Evolutionary conservation across 2,329 filamentous ascomycete species (phyloP), one percentile per base, ranked within the genome.

Genomic region (Coniochaeta hoffmannii): DNA sequence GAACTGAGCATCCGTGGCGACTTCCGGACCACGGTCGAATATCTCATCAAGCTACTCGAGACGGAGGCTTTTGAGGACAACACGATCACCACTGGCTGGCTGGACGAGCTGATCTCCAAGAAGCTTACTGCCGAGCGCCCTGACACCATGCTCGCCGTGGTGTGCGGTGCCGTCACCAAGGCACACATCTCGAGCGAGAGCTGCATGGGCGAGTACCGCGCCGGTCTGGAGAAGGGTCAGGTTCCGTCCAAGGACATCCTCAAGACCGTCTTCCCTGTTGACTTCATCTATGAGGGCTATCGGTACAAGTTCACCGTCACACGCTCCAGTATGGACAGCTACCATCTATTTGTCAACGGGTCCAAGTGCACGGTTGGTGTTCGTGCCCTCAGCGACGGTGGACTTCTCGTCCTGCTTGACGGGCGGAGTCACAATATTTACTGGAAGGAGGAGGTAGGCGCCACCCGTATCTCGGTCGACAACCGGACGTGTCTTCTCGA

Each of bases 1-100:
- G 94, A 99, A 76, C 75, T 99, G 75, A 99, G 93, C 77, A 99
- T 99, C 79, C 94, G 94, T 76, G 94, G 94, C 82, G 94, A 99
- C 72, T 99, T 99, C 83, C 84, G 92, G 69, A 99, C 94, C 54
- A 99, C 94, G 1, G 93, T 99, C 55, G 94, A 99, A 73, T 99
- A 99, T 71, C 83, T 99, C 61, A 97, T 99, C 75, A 99, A 99
- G 81, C 84, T 99, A 62, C 83, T 99, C 49, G 94, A 99, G 76
- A 99, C 95, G 0, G 93, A 96, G 60, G 94, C 92, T 57, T 99
- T 99, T 69, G 93, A 97, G 75, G 92, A 95, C 59, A 99, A 99
- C 79, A 99, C 94, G 62, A 99, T 99, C 71, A 97, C 94, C 34
- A 99, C 94, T 17, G 94, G 93, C 65, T 99, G 94, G 94, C 82